Evolutionary conservation across 306 rosid species (phyloP).

Genomic region (Dalbergia oliveri): DNA sequence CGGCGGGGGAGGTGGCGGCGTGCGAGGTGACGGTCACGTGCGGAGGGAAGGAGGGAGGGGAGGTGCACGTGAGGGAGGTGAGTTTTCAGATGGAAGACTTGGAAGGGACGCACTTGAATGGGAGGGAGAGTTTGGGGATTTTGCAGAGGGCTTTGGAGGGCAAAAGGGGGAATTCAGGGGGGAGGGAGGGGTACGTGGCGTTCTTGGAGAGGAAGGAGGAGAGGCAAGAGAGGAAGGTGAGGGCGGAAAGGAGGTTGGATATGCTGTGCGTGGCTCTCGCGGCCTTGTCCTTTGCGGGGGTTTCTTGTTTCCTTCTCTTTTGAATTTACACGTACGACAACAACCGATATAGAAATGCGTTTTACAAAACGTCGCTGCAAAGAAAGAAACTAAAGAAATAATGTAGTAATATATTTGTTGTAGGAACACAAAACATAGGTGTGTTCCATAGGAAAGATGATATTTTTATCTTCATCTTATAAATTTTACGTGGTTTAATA

Average conservation of each 20-base stretch:
- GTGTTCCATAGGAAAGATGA: too few species aligned
- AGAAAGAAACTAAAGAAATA: too few species aligned
- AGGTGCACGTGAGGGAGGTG: slow-evolving; percentile 77
- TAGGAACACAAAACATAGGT: too few species aligned
- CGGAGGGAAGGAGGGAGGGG: slow-evolving; percentile 58
- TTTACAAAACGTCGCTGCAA: too few species aligned
- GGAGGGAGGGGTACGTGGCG: slow-evolving; percentile 54
- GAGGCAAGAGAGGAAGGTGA: slow-evolving; percentile 59
- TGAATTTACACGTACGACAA: background rate
- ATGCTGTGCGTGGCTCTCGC: slow-evolving; percentile 61
- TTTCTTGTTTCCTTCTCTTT: slow-evolving; percentile 47
- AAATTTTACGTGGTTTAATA: too few species aligned
- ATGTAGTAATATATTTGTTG: too few species aligned
- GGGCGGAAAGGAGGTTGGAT: slow-evolving; percentile 75
- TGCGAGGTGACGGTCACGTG: slow-evolving; percentile 66
- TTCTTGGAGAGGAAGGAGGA: slow-evolving; percentile 53
- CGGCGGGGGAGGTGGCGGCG: slow-evolving; percentile 59
- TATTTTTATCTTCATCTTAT: too few species aligned
- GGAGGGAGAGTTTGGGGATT: slow-evolving; percentile 81
- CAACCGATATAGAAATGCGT: too few species aligned
- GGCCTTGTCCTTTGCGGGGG: slow-evolving; percentile 42
- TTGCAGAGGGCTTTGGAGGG: slow-evolving; percentile 64
- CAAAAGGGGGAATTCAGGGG: slow-evolving; percentile 47
- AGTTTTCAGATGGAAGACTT: slow-evolving; percentile 77
- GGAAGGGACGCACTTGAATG: slow-evolving; percentile 77